Evolutionary conservation across 805 yeast species (phyloP), one percentile per base, ranked within the genome.

Genomic region (Helenozyma rhizophorensis): DNA sequence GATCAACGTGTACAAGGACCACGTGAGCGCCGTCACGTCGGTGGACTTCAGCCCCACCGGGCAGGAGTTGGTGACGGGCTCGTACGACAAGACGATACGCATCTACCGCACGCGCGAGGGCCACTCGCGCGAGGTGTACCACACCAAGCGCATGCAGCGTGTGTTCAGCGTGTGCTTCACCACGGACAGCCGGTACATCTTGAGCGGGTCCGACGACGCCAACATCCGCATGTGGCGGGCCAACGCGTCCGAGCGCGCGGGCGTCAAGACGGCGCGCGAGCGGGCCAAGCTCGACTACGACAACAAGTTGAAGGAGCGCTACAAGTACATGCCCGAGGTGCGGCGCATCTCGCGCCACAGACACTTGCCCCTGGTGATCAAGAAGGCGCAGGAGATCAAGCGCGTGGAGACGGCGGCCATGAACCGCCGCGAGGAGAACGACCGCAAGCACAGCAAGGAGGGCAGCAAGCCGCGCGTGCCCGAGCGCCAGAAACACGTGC

Each of bases 1-100:
- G 1, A 58, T 82, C 31, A 89, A 88, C 45, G 87, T 94, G 9
- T 86, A 74, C 62, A 88, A 90, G 62, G 97, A 88, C 60, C 99
- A 93, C 59, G 96, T 90, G 24, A 82, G 95, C 29, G 96, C 97
- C 0, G 95, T 93, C 9, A 74, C 90, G 78, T 95, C 85, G 56
- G 78, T 93, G 25, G 98, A 93, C 62, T 93, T 85, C 54, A 78
- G 95, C 9, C 98, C 98, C 25, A 89, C 97, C 1, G 99, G 99
- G 48, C 88, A 88, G 55, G 97, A 90, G 60, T 65, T 93, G 21
- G 97, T 88, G 4, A 83, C 96, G 1, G 97, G 96, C 12, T 84
- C 96, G 0, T 93, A 90, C 57, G 99, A 93, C 60, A 84, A 87
- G 52, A 87, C 97, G 1, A 74, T 93, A 19, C 72, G 99, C 47